phyloP scores from a whole-genome alignment of 1,284 basidiomycete genomes.

The Austroboletus rostrupii region DNA sequence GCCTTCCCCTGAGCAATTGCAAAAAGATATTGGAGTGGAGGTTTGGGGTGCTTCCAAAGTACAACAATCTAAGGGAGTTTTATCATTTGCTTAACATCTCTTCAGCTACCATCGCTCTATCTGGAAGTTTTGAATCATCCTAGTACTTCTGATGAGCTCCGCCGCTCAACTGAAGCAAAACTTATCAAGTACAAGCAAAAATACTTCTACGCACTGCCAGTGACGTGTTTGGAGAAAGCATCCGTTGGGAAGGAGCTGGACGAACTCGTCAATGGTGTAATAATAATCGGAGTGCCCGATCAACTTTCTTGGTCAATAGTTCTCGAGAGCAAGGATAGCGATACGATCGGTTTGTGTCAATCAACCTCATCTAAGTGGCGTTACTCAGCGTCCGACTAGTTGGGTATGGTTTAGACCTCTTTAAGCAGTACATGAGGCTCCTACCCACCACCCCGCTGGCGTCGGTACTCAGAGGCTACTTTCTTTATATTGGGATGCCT shows the following conservation, averaged over 20 bases:
- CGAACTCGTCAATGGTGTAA: slow-evolving; percentile 65
- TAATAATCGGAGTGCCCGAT: slow-evolving; percentile 72
- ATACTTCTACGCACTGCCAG: slow-evolving; percentile 54
- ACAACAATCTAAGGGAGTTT: slow-evolving; percentile 9
- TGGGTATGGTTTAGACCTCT: slow-evolving; percentile 58
- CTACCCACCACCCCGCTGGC: slow-evolving; percentile 65
- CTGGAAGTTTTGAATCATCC: slow-evolving; percentile 75
- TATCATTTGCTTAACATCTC: slow-evolving; percentile 1
- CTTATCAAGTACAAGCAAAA: slow-evolving; percentile 60
- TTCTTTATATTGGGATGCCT: slow-evolving; percentile 55
- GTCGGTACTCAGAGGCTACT: slow-evolving; percentile 65
- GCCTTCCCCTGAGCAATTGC: slow-evolving; percentile 62
- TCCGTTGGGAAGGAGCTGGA: slow-evolving; percentile 59
- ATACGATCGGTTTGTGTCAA: slow-evolving; percentile 55
- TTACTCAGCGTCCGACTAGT: slow-evolving; percentile 34
- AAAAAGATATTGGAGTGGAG: slow-evolving; percentile 63
- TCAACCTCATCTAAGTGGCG: not conserved
- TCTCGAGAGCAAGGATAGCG: slow-evolving; percentile 74
- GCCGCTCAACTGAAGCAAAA: slow-evolving; percentile 68
- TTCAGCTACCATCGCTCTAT: slow-evolving; percentile 66
- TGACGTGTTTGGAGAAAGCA: slow-evolving; percentile 45
- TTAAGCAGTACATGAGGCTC: slow-evolving; percentile 64
- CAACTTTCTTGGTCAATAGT: slow-evolving; percentile 76
- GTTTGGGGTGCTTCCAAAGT: slow-evolving; percentile 61
- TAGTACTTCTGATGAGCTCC: slow-evolving; percentile 66